phyloP scores from a whole-genome alignment of 768 basidiomycete species.

The Pleurotus salmoneostramineus region DNA sequence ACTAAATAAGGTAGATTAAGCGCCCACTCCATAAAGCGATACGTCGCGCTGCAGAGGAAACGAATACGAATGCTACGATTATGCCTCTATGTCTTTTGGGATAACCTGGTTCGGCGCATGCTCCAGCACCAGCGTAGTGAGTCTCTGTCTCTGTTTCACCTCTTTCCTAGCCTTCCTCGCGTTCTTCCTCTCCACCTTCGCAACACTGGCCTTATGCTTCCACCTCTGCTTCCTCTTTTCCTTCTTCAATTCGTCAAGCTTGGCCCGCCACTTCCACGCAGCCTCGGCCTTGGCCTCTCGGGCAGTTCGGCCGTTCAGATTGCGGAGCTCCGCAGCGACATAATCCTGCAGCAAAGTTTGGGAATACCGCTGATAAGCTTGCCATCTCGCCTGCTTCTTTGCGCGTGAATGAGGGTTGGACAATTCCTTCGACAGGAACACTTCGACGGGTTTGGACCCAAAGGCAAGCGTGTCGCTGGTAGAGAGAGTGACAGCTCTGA shows the following conservation, averaged over 20 bases:
- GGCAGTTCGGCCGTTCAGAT: conserved; percentile 55
- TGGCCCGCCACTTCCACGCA: conserved; percentile 66
- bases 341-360: conserved; percentile 49
- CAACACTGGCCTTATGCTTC: conserved; percentile 44
- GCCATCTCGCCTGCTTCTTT: conserved; percentile 78
- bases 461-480: conserved; percentile 25
- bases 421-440: conserved; percentile 63
- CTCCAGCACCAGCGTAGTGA: conserved; percentile 48
- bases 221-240: conserved; percentile 59
- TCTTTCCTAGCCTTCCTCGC: conserved; percentile 51
- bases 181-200: conserved; percentile 51
- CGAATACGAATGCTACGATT: neutral
- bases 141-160: conserved; percentile 49
- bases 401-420: conserved; percentile 81
- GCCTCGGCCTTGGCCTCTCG: conserved; percentile 72
- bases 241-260: conserved; percentile 52
- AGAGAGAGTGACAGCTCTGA: conserved; percentile 56
- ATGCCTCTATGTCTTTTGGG: conserved; percentile 24
- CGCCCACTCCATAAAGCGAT: neutral
- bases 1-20: neutral
- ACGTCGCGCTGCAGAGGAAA: too few relatives aligned
- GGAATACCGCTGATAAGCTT: conserved; percentile 45
- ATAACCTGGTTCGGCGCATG: conserved; percentile 59
- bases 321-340: conserved; percentile 47
- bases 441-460: conserved; percentile 56